Evolutionary conservation across 2,329 filamentous ascomycete species (phyloP).

Genomic region (Hypoxylon sp.): DNA sequence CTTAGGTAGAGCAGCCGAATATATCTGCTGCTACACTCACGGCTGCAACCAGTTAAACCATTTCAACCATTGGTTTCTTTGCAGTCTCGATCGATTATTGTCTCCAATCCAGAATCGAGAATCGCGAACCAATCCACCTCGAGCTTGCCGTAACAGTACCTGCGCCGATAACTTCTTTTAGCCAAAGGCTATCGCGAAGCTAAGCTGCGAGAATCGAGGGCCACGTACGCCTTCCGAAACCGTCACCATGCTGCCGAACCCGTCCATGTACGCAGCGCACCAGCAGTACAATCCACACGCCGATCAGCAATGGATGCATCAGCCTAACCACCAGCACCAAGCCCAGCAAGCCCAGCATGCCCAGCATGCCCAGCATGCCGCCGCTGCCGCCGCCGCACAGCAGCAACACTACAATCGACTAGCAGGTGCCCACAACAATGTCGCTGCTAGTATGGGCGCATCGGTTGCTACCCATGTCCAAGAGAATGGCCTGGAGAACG

Average conservation of each 20-base stretch:
- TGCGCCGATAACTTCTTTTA: neutral
- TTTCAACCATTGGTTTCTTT: neutral
- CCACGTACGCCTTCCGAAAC: neutral
- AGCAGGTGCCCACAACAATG: slow-evolving; percentile 71
- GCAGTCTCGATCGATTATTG: neutral
- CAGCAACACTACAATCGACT: slow-evolving; percentile 80
- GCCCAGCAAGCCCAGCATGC: too few species aligned
- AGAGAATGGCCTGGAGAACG: slow-evolving; percentile 70
- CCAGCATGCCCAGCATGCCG: slow-evolving; percentile 66
- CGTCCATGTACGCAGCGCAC: slow-evolving; percentile 72
- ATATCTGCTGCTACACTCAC: neutral
- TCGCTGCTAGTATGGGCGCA: slow-evolving; percentile 50
- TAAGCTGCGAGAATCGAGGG: neutral
- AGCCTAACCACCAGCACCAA: slow-evolving; percentile 70
- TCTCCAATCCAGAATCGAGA: neutral
- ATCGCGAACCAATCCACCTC: neutral
- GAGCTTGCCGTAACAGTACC: neutral
- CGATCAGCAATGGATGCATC: slow-evolving; percentile 75
- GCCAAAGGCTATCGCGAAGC: neutral
- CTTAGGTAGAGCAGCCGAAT: neutral
- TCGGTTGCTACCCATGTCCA: slow-evolving; percentile 63
- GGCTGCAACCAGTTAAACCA: neutral
- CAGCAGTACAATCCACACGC: slow-evolving; percentile 73
- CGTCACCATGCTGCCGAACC: slow-evolving; percentile 68
- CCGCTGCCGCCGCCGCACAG: slow-evolving; percentile 66